A percentile compares a stretch with the other conserved stretches of the same genome.
phyloP scores from a whole-genome alignment of 805 yeast species.

The Cyberlindnera bimundalis region DNA sequence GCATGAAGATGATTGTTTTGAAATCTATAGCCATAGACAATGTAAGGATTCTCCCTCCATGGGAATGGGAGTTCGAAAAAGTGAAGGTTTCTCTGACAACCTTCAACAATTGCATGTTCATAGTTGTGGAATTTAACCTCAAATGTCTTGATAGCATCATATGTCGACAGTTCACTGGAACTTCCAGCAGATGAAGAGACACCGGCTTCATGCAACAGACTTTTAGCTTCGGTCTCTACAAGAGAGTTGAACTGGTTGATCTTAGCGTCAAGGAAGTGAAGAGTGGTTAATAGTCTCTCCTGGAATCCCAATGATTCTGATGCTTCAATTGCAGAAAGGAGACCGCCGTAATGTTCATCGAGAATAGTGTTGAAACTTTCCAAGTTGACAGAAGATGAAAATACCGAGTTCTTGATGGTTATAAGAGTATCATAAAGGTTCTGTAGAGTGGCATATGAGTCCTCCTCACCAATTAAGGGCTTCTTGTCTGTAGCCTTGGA shows the following conservation, averaged over 20 bases:
- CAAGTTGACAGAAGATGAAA: conserved; percentile 19
- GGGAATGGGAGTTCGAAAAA: conserved; percentile 86
- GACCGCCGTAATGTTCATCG: conserved; percentile 28
- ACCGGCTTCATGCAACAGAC: conserved; percentile 14
- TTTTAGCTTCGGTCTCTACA: conserved; percentile 27
- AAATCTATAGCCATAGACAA: conserved; percentile 83
- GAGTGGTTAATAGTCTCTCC: conserved; percentile 33
- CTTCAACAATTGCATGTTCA: conserved; percentile 42
- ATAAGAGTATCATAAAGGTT: conserved; percentile 28
- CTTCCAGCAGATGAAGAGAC: background rate
- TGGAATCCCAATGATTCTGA: conserved; percentile 27
- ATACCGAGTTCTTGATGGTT: conserved; percentile 26
- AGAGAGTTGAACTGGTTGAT: conserved; percentile 37
- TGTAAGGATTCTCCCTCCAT: conserved; percentile 90
- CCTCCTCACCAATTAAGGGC: conserved; percentile 8
- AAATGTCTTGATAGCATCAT: conserved; percentile 23
- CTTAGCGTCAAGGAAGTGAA: conserved; percentile 39
- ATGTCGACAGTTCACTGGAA: conserved; percentile 18
- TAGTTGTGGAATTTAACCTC: conserved; percentile 43
- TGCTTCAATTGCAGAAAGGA: conserved; percentile 22
- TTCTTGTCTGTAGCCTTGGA: conserved; percentile 7
- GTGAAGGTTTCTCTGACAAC: conserved; percentile 52
- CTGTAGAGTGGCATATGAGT: conserved; percentile 21
- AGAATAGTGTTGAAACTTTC: conserved; percentile 24
- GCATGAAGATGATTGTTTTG: conserved; percentile 60